A percentile compares a stretch with the other conserved stretches of the same genome.
Evolutionary conservation across 2,329 filamentous ascomycete genomes (phyloP).

Genomic region (Dothistroma septosporum): DNA sequence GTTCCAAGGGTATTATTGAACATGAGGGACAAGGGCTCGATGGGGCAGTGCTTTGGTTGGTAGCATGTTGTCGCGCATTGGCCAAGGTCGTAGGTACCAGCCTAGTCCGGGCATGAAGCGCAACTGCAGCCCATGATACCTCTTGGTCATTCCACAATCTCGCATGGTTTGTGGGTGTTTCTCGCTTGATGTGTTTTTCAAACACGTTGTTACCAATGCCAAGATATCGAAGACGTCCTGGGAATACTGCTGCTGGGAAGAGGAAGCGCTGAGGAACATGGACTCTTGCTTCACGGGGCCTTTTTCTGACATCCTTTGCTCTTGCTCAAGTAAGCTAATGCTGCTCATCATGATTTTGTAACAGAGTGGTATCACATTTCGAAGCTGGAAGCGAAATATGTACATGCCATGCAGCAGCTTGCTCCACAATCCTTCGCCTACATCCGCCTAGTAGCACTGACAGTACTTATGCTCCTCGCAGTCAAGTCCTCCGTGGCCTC

Average conservation of each 20-base stretch:
- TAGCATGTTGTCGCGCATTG: not conserved
- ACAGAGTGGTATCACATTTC: not conserved
- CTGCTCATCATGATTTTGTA: not conserved
- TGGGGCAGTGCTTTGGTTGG: not conserved
- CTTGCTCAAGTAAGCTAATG: not conserved
- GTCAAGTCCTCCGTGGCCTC: not conserved
- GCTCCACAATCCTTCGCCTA: not conserved
- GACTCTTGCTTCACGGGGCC: not conserved
- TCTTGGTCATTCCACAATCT: not conserved
- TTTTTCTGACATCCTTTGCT: not conserved
- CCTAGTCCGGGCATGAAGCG: not conserved
- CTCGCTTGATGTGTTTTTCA: not conserved
- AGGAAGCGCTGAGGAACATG: not conserved
- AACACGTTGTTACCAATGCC: not conserved
- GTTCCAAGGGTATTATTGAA: not conserved
- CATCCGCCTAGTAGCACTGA: not conserved
- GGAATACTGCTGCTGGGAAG: not conserved
- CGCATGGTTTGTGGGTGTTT: not conserved
- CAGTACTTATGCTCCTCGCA: slow-evolving; percentile 1
- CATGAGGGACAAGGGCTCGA: not conserved
- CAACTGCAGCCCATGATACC: not conserved
- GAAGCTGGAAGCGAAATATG: not conserved
- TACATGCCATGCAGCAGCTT: not conserved
- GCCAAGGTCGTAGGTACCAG: not conserved
- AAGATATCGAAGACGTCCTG: not conserved